phyloP scores from a whole-genome alignment of 2,329 filamentous ascomycete species.

The Cladophialophora psammophila region DNA sequence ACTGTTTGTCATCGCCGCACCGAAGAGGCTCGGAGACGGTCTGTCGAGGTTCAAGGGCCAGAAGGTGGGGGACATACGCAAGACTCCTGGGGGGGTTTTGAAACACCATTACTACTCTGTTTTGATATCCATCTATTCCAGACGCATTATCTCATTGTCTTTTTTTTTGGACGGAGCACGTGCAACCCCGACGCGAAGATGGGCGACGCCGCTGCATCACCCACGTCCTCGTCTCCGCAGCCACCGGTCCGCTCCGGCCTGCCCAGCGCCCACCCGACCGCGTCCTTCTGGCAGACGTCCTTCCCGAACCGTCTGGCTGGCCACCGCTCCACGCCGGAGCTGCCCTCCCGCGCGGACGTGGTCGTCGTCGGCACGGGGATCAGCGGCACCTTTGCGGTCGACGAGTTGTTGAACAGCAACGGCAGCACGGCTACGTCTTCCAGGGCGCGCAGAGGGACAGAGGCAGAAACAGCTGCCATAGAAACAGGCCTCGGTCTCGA shows the following conservation, averaged over 20 bases:
- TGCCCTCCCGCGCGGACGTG: conserved; percentile 43
- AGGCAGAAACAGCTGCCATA: too few relatives aligned
- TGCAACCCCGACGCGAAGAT: conserved; percentile 5
- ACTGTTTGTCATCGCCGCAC: too few relatives aligned
- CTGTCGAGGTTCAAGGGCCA: too few relatives aligned
- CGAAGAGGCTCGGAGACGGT: too few relatives aligned
- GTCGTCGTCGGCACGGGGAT: conserved; percentile 52
- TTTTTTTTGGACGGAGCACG: too few relatives aligned
- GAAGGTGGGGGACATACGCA: too few relatives aligned
- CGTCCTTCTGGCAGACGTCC: conserved; percentile 38
- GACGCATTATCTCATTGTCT: too few relatives aligned
- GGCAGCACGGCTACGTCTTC: background rate
- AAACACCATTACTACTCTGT: too few relatives aligned
- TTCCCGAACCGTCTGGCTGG: conserved; percentile 27
- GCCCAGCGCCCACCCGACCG: conserved; percentile 24
- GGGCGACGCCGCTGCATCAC: conserved; percentile 21
- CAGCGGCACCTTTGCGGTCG: conserved; percentile 47
- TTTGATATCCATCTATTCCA: too few relatives aligned
- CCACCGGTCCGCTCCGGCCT: conserved; percentile 20
- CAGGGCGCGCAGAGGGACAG: too few relatives aligned
- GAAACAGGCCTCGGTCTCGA: background rate
- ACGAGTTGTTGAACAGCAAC: conserved; percentile 38
- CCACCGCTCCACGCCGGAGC: conserved; percentile 31
- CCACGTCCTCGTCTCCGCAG: background rate
- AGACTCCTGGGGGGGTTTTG: too few relatives aligned